Base-by-base conservation (phyloP, 73 alveolate species). In the Diophrys appendiculata region DNA sequence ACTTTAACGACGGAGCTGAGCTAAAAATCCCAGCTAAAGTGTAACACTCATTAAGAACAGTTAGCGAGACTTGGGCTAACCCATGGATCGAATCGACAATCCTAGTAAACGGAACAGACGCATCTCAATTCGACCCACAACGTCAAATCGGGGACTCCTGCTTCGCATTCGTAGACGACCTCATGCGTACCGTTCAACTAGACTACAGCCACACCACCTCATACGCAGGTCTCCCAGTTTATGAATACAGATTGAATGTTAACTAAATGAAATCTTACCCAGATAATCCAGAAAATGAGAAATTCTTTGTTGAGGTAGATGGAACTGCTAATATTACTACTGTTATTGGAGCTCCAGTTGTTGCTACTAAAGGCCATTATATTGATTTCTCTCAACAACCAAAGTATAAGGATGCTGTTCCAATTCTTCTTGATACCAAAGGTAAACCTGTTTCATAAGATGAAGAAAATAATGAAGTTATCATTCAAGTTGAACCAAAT, bases 281-380 rank as follows among this genome's bases (percentile, higher is more conserved):
- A 3, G 24, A 22, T 22, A 71, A 80, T 52, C 82, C 82, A 29
- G 83, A 80, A 29, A 80, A 80, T 60, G 33, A 18, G 43, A 25
- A 0, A 0, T 80, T 13, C 60, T 68, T 64, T 31, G 68, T 77
- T 25, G 22, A 18, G 25, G 23, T 69, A 2, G 76, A 68, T 52
- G 88, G 88, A 3, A 79, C 88, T 5, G 43, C 82, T 3, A 60
- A 74, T 13, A 24, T 68, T 53, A 68, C 65, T 29, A 52, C 82
- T 1, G 33, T 69, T 27, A 43, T 68, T 8, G 14, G 29, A 43
- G 88, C 88, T 13, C 88, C 88, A 23, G 81, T 79, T 43, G 28
- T 79, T 52, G 88, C 88, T 53, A 31, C 88, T 3, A 79, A 79
- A 33, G 88, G 88, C 13, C 88, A 79, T 53, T 79, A n/a, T n/a